Base-by-base conservation (phyloP, 106 monocot species). In the Allium fistulosum region DNA sequence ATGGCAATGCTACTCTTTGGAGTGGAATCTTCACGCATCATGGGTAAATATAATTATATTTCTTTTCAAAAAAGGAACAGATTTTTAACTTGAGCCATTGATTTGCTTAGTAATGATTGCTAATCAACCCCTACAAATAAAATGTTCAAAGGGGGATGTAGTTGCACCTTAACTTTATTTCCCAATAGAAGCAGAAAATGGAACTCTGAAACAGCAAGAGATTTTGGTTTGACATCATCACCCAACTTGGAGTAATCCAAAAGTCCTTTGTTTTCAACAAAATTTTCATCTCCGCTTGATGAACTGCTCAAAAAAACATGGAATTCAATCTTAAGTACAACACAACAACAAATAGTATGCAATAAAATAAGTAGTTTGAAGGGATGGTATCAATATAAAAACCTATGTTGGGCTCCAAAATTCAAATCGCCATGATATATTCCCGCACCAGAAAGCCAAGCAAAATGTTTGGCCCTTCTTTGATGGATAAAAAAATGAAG, bases 341-440 rank as follows among this genome's bases (percentile, higher is more conserved):
- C 56, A 59, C 26, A 26, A 51, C 10, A 27, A 22, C 10, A 13
- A 63, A 37, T 45, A 14, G 57, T 9, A 66, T 18, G 50, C 56
- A 52, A n/a, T 59, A 59, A 48, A 71, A 64, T 2, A 61, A 37
- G 37, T 37, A 37, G 37, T 37, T 27, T 37, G 63, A 10, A 71
- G 15, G 28, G 48, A 59, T 55, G 53, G 12, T 81, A 22, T 22
- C 22, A 22, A 22, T 22, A 22, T 22, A 22, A 22, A 22, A 57
- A 87, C 99, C 99, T 99, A 76, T 99, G 99, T 59, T 99, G 93
- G 17, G 90, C 92, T 27, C 99, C 99, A 90, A 99, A 99, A 76
- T 99, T 93, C 49, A 99, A 78, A 52, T 99, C 93, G 58, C 99
- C 99, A 37, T 90, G 83, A 76, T 99, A 99, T 59, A 99, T 85